Percentiles rank a stretch among this genome's conserved stretches.
Evolutionary conservation across 495 filamentous ascomycete genomes (phyloP).

Genomic region (Thermothielavioides terrestris): DNA sequence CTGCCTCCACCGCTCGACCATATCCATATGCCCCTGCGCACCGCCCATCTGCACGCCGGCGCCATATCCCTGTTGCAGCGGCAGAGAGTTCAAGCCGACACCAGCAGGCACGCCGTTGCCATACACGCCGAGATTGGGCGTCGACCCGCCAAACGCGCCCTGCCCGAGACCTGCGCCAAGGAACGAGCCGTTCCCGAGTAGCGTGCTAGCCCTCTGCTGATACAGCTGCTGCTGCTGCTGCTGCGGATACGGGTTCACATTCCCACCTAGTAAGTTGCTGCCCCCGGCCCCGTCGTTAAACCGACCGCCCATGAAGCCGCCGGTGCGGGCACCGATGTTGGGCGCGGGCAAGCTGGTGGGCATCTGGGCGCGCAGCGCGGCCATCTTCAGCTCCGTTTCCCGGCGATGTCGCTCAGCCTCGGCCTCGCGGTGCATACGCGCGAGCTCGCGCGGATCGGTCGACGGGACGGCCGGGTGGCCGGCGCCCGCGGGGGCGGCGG

Average conservation of each 20-base stretch:
- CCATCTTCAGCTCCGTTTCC: slow-evolving; percentile 34
- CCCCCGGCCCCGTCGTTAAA: slow-evolving; percentile 43
- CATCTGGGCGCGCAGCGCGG: slow-evolving; percentile 34
- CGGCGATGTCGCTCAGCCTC: slow-evolving; percentile 25
- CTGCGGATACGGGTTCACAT: too few species aligned
- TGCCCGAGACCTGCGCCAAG: background rate
- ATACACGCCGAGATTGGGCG: slow-evolving; percentile 4
- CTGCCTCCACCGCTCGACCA: slow-evolving; percentile 87
- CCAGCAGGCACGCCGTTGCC: background rate
- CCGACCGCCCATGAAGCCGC: slow-evolving; percentile 43
- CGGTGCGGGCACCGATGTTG: slow-evolving; percentile 18
- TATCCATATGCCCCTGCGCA: slow-evolving; percentile 13
- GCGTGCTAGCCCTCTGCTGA: slow-evolving; percentile 8
- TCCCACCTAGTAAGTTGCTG: slow-evolving; percentile 17
- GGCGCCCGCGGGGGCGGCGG: background rate
- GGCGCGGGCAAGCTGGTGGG: slow-evolving; percentile 26
- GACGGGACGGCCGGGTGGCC: too few species aligned
- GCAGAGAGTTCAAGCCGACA: background rate
- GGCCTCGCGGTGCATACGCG: slow-evolving; percentile 29
- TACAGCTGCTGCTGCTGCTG: slow-evolving; percentile 2
- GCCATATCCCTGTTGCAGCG: background rate
- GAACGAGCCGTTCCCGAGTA: too few species aligned
- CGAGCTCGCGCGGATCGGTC: slow-evolving; percentile 26
- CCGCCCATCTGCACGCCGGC: background rate
- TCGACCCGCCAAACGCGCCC: slow-evolving; percentile 4